Evolutionary conservation across 2,329 filamentous ascomycete species (phyloP).

Genomic region (Xylariomycetidae sp.): DNA sequence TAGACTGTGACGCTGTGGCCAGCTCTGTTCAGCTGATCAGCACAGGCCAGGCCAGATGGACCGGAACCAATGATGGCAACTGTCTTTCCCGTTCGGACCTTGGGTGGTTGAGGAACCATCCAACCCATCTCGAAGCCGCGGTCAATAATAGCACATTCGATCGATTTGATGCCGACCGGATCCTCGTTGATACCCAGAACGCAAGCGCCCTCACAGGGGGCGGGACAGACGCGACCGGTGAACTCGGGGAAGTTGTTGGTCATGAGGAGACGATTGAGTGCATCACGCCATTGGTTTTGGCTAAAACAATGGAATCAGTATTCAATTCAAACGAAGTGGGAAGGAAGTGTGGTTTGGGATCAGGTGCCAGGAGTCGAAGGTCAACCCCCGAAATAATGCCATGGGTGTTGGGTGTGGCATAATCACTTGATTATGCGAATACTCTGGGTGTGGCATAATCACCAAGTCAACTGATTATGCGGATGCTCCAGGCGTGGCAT

Average conservation of each 20-base stretch:
- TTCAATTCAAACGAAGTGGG: no score
- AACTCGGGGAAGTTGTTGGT: conserved; percentile 99
- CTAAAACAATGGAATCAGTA: no score
- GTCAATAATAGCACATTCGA: conserved; percentile 96
- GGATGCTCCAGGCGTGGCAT: no score
- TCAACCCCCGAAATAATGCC: no score
- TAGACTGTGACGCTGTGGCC: conserved; percentile 87
- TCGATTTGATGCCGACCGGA: conserved; percentile 96
- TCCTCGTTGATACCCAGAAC: conserved; percentile 96
- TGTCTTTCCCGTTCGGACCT: conserved; percentile 79
- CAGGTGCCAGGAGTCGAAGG: no score
- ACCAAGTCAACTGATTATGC: no score
- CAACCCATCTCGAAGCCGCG: conserved; percentile 97
- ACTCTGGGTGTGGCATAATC: no score
- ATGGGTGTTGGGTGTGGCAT: no score
- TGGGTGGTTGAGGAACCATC: conserved; percentile 82
- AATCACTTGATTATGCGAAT: no score
- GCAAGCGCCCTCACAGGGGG: conserved; percentile 93
- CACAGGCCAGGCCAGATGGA: conserved; percentile 81
- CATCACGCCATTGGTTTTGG: conserved; percentile 79
- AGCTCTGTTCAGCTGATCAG: conserved; percentile 91
- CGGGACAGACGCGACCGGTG: conserved; percentile 93
- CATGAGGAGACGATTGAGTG: conserved; percentile 85
- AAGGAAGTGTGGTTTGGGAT: no score
- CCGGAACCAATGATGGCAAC: conserved; percentile 89